Percentiles rank a stretch among this genome's conserved stretches.
These are phyloP conservation scores for Trypanosoma platydactyli DNA, from an alignment of 208 protist species.

Conservation along the genomic window DNA sequence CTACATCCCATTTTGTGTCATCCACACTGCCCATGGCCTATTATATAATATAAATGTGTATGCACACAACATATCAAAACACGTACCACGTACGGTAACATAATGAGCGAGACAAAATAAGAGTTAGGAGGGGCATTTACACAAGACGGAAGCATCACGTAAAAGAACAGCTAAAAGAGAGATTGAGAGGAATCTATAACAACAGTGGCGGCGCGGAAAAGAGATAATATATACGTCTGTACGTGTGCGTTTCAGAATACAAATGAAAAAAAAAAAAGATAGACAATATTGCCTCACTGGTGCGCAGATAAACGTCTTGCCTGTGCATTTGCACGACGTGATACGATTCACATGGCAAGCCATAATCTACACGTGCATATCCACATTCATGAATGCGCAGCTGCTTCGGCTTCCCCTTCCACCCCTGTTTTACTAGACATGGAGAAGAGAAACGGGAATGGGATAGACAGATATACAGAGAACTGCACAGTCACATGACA, in stretches of 20 bases:
- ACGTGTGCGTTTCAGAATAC: constrained; percentile 21
- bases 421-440: no score
- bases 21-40: background rate
- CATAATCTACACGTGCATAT: no score
- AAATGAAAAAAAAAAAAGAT: background rate
- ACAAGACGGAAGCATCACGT: background rate
- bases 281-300: background rate
- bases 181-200: background rate
- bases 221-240: background rate
- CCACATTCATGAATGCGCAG: no score
- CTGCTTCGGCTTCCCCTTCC: no score
- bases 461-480: no score
- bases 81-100: background rate
- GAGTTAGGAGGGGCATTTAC: background rate
- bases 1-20: constrained; percentile 29
- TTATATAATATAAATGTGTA: background rate
- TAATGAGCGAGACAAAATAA: background rate
- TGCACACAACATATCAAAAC: no score
- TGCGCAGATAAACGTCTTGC: no score
- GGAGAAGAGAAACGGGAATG: no score
- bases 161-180: constrained; percentile 1
- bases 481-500: no score
- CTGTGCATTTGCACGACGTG: no score
- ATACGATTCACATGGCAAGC: no score
- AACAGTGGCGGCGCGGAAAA: background rate